Base-by-base conservation (phyloP, 805 yeast genomes). In the Yueomyces sinensis region DNA sequence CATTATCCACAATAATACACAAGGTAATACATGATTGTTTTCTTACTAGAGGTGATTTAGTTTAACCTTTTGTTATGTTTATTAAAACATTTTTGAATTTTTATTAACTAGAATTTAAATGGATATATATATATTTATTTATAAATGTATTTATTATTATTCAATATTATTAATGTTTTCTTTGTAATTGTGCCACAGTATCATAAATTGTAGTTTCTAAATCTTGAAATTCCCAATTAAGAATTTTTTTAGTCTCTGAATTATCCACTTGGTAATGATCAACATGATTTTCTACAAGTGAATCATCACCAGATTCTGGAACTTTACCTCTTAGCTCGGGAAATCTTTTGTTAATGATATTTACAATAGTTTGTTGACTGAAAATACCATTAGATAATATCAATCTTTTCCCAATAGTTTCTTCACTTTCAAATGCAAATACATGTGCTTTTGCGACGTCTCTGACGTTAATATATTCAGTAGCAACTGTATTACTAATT, bases 391-490 rank as follows among this genome's bases (percentile, higher is more conserved):
- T 36, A 6, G 37, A 30, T 29, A 47, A 27, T 5, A 44, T 27
- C 11, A 61, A 41, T 38, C 66, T 52, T 36, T 61, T 35, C 9
- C 54, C 56, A 18, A 32, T 36, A 17, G 55, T 44, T 29, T 46
- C 48, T 19, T 47, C 50, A 37, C 59, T 64, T 35, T 46, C 40
- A 13, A 68, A 55, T 1, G 76, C 74, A 19, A 49, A 39, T 15
- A 68, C 47, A 47, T 74, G 81, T 3, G 74, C 72, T 33, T 43
- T 46, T 4, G 78, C 75, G 16, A 69, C 75, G 44, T 74, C 79
- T 38, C 77, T 59, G 9, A 72, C 78, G 47, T 73, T 76, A 20
- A 52, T 42, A 22, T 63, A 52, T 43, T 69, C 74, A 7, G 72
- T 69, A 29, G 72, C 6, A 14, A 13, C 72, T 24, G 65, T 68